Evolutionary conservation across 2,329 filamentous ascomycete species (phyloP), one percentile per base, ranked within the genome.

Genomic region (Colletotrichum salicis): DNA sequence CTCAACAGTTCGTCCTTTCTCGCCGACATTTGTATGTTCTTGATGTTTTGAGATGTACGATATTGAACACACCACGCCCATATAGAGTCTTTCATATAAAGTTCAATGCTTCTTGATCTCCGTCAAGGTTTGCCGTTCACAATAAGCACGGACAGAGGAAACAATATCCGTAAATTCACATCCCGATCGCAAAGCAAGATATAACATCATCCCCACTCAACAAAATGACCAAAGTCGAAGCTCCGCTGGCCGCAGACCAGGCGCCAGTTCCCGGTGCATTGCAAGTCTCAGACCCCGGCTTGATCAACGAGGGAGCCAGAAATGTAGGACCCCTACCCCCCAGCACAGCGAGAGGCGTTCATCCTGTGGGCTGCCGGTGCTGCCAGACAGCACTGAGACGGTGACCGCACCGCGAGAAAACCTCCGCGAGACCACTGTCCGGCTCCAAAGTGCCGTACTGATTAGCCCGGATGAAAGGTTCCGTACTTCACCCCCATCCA

Each of bases 401-500:
- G 37, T 19, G 41, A 48, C 51, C 22, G 51, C 51, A 33, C 41
- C 19, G 54, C n/a, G 29, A 29, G 8, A 35, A 33, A n/a, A n/a
- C 7, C 56, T 22, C 56, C n/a, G n/a, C 8, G 29, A 41, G 15
- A 19, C 15, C 37, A 41, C 37, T 19, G 37, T 19, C 37, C 5
- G 5, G 3, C 15, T 51, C 33, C 8, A 19, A 10, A 13, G 19
- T 11, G 22, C 7, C 15, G 29, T 27, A 22, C 61, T 64, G 51
- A 29, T 41, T 27, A 8, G 27, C 45, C 62, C 52, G 58, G 24
- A 37, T n/a, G 27, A 69, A 58, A 72, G 67, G 41, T 72, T 64
- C 82, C 86, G 37, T 88, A 84, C 78, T 88, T 83, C 78, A 87
- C 85, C 0, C 86, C 86, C 1, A 82, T 79, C n/a, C 86, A 88